These are phyloP conservation scores for Periconia macrospinosa DNA, from an alignment of 2,329 filamentous ascomycete species.

Conservation along the genomic window DNA sequence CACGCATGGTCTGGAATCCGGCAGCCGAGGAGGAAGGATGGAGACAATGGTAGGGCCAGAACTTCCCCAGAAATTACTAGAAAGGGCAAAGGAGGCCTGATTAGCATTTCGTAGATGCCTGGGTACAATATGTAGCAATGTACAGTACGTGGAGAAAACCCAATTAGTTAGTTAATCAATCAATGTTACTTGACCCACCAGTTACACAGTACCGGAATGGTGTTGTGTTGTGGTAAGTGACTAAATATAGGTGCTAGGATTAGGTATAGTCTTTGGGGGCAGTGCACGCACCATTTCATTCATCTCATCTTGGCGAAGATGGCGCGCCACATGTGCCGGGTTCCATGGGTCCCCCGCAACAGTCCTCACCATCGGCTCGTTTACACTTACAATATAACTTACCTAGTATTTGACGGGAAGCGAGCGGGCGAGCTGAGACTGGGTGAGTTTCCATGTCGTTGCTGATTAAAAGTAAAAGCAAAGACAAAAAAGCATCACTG, in stretches of 20 bases:
- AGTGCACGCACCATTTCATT: slow-evolving; percentile 4
- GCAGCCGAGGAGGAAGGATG: background rate
- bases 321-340: slow-evolving; percentile 6
- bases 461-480: background rate
- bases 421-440: slow-evolving; percentile 15
- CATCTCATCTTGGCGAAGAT: slow-evolving; percentile 9
- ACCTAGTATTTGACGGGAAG: slow-evolving; percentile 10
- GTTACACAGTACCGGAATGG: too few relatives aligned
- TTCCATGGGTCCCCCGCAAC: slow-evolving; percentile 22
- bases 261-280: slow-evolving; percentile 19
- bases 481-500: background rate
- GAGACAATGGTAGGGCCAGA: background rate
- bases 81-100: background rate
- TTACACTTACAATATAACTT: background rate
- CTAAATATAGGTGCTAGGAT: slow-evolving; percentile 36
- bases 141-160: background rate
- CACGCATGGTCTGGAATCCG: background rate
- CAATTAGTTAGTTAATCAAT: background rate
- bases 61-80: background rate
- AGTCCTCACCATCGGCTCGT: background rate
- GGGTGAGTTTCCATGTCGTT: slow-evolving; percentile 1
- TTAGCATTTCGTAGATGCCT: too few relatives aligned
- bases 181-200: too few relatives aligned
- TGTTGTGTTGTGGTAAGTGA: too few relatives aligned
- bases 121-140: background rate